These are phyloP conservation scores for Geotrichum reessii DNA, from an alignment of 1,139 yeast species.

Conservation along the genomic window DNA sequence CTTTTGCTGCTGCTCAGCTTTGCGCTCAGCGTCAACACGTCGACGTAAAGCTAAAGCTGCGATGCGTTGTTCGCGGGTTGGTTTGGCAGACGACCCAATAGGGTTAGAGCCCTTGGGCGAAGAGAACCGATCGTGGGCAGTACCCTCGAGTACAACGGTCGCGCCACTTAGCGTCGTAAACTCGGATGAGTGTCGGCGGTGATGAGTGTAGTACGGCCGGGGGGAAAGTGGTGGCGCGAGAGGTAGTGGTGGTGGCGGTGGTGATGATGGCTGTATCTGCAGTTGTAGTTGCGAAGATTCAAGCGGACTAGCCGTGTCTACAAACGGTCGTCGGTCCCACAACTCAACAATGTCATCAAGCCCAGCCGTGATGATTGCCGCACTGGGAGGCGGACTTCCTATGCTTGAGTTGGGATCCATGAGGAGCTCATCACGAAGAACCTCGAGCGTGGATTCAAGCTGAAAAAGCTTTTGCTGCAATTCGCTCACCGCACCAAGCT, in stretches of 20 bases:
- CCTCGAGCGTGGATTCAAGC: neutral
- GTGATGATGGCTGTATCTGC: neutral
- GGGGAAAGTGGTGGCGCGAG: neutral
- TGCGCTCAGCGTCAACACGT: neutral
- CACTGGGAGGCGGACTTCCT: neutral
- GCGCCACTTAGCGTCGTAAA: constrained; percentile 10
- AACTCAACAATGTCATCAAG: neutral
- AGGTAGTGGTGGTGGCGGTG: neutral
- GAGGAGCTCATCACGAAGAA: neutral
- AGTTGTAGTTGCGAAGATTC: too few relatives aligned
- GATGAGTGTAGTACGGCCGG: neutral
- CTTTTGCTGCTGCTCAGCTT: neutral
- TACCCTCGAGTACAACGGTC: constrained; percentile 8
- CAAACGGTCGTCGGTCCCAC: neutral
- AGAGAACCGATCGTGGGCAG: neutral
- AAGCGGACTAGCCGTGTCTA: neutral
- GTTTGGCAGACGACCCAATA: neutral
- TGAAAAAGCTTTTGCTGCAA: neutral
- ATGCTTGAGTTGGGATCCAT: neutral
- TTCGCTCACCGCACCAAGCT: neutral
- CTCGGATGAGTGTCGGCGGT: constrained; percentile 16
- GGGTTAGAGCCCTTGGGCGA: neutral
- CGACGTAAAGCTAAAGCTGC: neutral
- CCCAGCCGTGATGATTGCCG: neutral
- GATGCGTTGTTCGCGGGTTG: constrained; percentile 1